Conservation (phyloP, 805 yeast species). For the Saccharomycopsis sp. region DNA sequence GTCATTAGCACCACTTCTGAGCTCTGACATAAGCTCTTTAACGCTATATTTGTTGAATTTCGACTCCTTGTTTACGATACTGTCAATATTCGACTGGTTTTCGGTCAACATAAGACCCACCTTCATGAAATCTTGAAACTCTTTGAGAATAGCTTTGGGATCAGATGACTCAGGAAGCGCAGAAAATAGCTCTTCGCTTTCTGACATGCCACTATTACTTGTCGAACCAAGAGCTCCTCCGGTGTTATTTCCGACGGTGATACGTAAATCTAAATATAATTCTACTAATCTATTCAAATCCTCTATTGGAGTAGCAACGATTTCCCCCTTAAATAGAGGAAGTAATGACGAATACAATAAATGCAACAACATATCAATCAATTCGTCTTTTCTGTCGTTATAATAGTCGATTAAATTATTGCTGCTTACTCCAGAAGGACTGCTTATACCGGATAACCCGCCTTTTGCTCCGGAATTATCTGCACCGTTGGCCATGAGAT, state of each 20-base stretch:
- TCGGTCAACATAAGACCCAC: conserved; percentile 20
- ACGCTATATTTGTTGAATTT: conserved; percentile 10
- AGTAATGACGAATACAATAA: conserved; percentile 28
- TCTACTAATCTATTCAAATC: conserved; percentile 33
- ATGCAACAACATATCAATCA: conserved; percentile 29
- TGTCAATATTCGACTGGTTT: conserved; percentile 20
- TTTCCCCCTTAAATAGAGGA: conserved; percentile 33
- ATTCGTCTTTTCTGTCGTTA: conserved; percentile 29
- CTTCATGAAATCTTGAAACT: conserved; percentile 19
- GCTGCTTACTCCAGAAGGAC: conserved; percentile 16
- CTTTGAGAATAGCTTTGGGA: conserved; percentile 11
- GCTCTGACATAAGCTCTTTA: neutral
- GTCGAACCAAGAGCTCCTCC: neutral
- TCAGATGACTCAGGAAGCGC: neutral
- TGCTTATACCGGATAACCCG: conserved; percentile 24
- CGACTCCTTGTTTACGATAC: conserved; percentile 8
- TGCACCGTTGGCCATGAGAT: neutral
- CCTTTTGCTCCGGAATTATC: conserved; percentile 23
- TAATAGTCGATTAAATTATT: conserved; percentile 24
- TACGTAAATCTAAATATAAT: conserved; percentile 28
- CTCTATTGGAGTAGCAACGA: conserved; percentile 31
- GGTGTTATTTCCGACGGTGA: neutral
- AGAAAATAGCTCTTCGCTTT: neutral
- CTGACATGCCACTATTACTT: conserved; percentile 1
- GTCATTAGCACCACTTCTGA: neutral